These are phyloP conservation scores for Pyropia haitanensis DNA, from an alignment of 23 red algal species.

Conservation along the genomic window DNA sequence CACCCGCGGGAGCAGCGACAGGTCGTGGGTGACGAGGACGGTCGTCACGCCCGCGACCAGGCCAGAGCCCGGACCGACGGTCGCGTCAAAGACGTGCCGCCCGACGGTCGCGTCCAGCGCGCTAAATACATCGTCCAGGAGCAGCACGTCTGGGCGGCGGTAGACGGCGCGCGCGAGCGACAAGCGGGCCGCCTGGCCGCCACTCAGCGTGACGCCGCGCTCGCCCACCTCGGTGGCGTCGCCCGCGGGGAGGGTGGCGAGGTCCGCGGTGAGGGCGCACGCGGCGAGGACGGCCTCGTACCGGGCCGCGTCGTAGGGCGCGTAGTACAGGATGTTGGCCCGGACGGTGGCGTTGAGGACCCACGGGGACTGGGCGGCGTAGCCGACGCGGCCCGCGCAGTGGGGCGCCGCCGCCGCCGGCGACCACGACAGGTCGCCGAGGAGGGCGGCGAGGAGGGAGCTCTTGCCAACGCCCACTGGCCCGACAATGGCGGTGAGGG, in stretches of 20 bases:
- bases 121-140: slow-evolving; percentile 63
- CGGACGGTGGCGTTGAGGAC: slow-evolving; percentile 73
- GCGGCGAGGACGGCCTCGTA: slow-evolving; percentile 31
- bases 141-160: slow-evolving; percentile 49
- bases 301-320: slow-evolving; percentile 25
- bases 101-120: slow-evolving; percentile 83
- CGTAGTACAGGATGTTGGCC: slow-evolving; percentile 71
- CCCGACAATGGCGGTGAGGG: slow-evolving; percentile 56
- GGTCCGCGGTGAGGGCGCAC: slow-evolving; percentile 31
- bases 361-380: slow-evolving; percentile 68
- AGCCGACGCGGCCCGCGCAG: slow-evolving; percentile 16
- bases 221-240: slow-evolving; percentile 72
- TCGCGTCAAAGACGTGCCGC: slow-evolving; percentile 47
- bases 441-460: slow-evolving; percentile 61
- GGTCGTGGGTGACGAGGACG: too few species aligned
- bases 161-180: slow-evolving; percentile 72
- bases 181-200: slow-evolving; percentile 57
- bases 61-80: slow-evolving; percentile 5
- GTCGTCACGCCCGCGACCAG: too few species aligned
- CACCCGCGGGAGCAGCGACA: too few species aligned
- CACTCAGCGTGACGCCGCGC: slow-evolving; percentile 65
- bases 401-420: neutral
- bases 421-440: slow-evolving; percentile 59
- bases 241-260: slow-evolving; percentile 55
- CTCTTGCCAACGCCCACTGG: slow-evolving; percentile 71